Base-by-base conservation (phyloP, 2,329 filamentous ascomycete species). In the Cladosporium sp. region DNA sequence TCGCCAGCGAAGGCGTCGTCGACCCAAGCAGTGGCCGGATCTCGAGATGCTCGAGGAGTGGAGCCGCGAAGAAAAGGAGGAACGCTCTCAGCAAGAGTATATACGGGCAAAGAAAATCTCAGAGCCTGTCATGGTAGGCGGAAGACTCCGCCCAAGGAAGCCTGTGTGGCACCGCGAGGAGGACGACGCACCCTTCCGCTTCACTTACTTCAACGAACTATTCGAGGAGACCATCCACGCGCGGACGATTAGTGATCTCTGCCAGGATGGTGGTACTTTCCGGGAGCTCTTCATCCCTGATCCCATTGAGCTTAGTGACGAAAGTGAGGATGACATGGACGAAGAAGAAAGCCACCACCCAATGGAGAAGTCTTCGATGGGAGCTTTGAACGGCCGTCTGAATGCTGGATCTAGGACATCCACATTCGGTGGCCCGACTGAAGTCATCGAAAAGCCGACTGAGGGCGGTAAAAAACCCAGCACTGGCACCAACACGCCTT, bases 191-290 rank as follows among this genome's bases (percentile, higher is more conserved):
- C 93, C 93, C 0, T 97, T 95, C 67, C 82, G 93, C 20, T 99
- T 96, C 68, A 97, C 93, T 0, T 99, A 99, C 69, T 99, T 99
- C 77, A 97, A 97, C 68, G 93, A 97, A 66, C 89, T 96, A 56
- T 89, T 97, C 50, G 86, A 89, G 62, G 95, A 88, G 68, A 99
- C 93, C 0, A 95, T 99, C 55, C 93, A 99, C 69, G 93, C 90
- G 54, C 89, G 95, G 68, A 93, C 87, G 0, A 96, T 99, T 51
- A 95, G 90, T 2, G 93, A 96, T 66, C 79, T 99, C 17, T 80
- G 95, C 7, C 90, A 96, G 59, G 85, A 88, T 0, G 93, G 89
- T 5, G 80, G 85, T 54, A 87, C 81, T 38, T 99, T 99, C 67
- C 80, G 79, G 53, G 88, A 96, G 60, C 79, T 99, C 0, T 99